These are phyloP conservation scores for Skeletonema grethae DNA, from an alignment of 108 stramenopile species.

Conservation along the genomic window DNA sequence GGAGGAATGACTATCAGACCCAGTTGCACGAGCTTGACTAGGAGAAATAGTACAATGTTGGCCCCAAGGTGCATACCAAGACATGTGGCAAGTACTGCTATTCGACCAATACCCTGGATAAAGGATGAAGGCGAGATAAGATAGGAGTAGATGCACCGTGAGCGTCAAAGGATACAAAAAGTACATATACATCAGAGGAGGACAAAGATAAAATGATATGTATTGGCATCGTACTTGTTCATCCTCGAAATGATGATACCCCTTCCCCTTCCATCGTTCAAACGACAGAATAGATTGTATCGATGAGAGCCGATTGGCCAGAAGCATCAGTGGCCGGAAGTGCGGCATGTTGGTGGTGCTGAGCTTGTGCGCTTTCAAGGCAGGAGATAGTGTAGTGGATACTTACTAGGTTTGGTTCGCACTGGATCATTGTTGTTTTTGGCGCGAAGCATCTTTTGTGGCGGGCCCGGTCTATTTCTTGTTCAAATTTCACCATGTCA, in stretches of 20 bases:
- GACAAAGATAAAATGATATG: not conserved
- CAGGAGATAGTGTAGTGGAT: too few species aligned
- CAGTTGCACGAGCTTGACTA: conserved; percentile 12
- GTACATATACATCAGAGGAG: not conserved
- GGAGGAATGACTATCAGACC: not conserved
- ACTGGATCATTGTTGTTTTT: too few species aligned
- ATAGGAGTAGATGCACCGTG: not conserved
- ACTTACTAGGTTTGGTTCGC: too few species aligned
- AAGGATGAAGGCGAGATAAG: not conserved
- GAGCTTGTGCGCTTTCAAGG: too few species aligned
- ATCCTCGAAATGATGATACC: conserved; percentile 59
- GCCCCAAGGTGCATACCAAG: conserved; percentile 57
- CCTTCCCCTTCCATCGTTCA: conserved; percentile 57
- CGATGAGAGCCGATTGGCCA: conserved; percentile 20
- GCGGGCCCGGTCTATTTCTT: too few species aligned
- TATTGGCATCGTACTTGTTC: conserved; percentile 11
- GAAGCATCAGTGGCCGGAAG: conserved; percentile 5
- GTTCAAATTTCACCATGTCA: too few species aligned
- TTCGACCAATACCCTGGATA: conserved; percentile 46
- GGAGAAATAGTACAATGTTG: conserved; percentile 36
- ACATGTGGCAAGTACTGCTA: conserved; percentile 48
- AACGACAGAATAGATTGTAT: conserved; percentile 66
- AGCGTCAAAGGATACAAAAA: not conserved
- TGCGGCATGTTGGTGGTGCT: conserved; percentile 4
- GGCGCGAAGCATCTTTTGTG: too few species aligned